Base-by-base conservation (phyloP, 441 rosid genomes). In the Theobroma grandiflorum region DNA sequence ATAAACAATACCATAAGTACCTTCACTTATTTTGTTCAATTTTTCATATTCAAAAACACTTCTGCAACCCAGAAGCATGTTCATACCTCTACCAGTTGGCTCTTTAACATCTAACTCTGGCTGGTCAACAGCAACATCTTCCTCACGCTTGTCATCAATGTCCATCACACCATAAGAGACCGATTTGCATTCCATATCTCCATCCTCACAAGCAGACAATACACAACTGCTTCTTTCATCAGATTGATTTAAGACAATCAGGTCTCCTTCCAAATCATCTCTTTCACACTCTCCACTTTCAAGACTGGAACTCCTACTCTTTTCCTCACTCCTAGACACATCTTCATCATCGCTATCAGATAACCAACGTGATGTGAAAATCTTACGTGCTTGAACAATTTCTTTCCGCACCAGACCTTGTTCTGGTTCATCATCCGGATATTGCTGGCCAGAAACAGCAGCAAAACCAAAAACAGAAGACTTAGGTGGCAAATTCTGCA, bases 1-100 rank as follows among this genome's bases (percentile, higher is more conserved):
- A 77, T 88, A 94, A 45, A 96, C 99, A 85, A 90, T 84, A 71
- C 98, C 99, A 75, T 96, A 96, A 22, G 97, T 90, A 53, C 99
- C 99, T 87, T 96, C 99, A 80, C 81, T 90, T 11, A 96, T 93
- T 85, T 89, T 92, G 81, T 92, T 86, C 38, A 96, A 88, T 81
- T 75, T 91, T 83, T 94, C 97, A 82, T 82, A 96, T 69, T 94
- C 94, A 31, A 81, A 85, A 55, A 96, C 96, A 52, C 89, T 86
- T 85, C 98, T 88, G 80, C 97, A 93, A 72, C 92, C 85, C 33
- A 80, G 72, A 74, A 91, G 87, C 97, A 94, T 91, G 82, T 88
- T 83, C 80, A 87, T 72, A 18, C 90, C 78, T 83, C 84, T 84
- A 59, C 81, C 62, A 7, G 50, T 20, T 14, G 86, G 65, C 72